Percentiles rank a stretch among this genome's conserved stretches.
Evolutionary conservation across 768 basidiomycete genomes (phyloP).

Genomic region (Cystofilobasidium capitatum): DNA sequence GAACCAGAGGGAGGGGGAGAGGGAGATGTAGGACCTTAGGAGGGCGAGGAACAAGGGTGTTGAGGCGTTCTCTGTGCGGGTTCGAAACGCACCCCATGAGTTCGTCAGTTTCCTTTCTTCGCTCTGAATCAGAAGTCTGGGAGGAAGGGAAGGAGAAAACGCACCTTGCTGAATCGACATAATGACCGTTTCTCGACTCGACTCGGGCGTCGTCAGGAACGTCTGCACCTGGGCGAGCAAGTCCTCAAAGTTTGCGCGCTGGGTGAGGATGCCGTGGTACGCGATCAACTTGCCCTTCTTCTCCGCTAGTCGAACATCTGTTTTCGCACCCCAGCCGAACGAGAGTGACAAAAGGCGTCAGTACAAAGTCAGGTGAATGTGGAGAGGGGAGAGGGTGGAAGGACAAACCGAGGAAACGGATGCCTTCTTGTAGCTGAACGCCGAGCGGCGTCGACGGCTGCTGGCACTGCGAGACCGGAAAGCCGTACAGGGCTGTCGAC

Average conservation of each 20-base stretch:
- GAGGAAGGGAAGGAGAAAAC: neutral
- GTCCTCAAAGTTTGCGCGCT: conserved; percentile 20
- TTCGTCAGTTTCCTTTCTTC: too few relatives aligned
- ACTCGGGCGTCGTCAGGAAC: neutral
- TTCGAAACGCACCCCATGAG: conserved; percentile 49
- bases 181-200: conserved; percentile 56
- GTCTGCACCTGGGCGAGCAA: conserved; percentile 2
- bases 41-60: conserved; percentile 23
- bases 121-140: neutral
- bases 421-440: conserved; percentile 63
- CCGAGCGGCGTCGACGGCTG: conserved; percentile 52
- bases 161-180: conserved; percentile 74
- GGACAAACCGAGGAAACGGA: conserved; percentile 36
- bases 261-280: conserved; percentile 58
- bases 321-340: neutral
- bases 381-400: neutral
- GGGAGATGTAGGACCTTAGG: neutral
- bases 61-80: conserved; percentile 43
- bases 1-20: conserved; percentile 50
- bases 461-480: conserved; percentile 69
- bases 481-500: conserved; percentile 29
- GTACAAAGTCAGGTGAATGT: neutral
- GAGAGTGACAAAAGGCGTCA: neutral
- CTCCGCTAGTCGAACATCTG: conserved; percentile 23
- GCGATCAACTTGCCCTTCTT: conserved; percentile 37